Percentiles rank a stretch among this genome's conserved stretches.
These are phyloP conservation scores for Suillus tomentosus DNA, from an alignment of 768 basidiomycete genomes.

Conservation along the genomic window DNA sequence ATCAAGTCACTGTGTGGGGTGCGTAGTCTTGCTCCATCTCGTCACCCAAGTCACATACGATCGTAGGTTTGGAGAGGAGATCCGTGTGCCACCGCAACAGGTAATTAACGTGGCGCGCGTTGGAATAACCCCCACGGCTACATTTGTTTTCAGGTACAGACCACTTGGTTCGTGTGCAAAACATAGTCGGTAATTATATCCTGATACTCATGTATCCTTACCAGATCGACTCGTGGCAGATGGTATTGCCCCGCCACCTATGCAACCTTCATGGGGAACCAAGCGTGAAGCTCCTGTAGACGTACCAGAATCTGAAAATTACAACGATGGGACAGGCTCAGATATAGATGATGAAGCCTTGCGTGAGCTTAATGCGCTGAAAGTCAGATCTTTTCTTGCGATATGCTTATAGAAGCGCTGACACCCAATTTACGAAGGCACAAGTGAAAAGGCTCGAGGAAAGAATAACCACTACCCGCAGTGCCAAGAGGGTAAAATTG, in stretches of 20 bases:
- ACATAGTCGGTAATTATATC: conserved; percentile 1
- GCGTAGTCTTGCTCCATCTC: conserved; percentile 3
- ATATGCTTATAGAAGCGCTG: conserved; percentile 22
- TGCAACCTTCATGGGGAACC: conserved; percentile 5
- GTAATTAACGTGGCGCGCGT: conserved; percentile 4
- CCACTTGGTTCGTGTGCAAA: conserved; percentile 10
- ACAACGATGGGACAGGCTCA: not conserved
- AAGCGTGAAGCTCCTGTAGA: conserved; percentile 11
- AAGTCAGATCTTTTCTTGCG: conserved; percentile 6
- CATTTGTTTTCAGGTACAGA: conserved; percentile 17
- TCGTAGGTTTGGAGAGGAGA: conserved; percentile 13
- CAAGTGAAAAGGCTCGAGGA: conserved; percentile 11
- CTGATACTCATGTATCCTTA: not conserved
- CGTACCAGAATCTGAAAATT: not conserved
- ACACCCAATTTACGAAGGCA: conserved; percentile 4
- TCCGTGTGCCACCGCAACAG: conserved; percentile 3
- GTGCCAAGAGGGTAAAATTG: conserved; percentile 16
- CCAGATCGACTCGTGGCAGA: conserved; percentile 14
- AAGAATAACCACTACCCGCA: conserved; percentile 12
- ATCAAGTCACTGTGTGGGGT: conserved; percentile 14
- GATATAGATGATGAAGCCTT: conserved; percentile 9
- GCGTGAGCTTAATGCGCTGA: conserved; percentile 9
- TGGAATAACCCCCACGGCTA: conserved; percentile 7
- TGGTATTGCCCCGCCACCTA: conserved; percentile 5
- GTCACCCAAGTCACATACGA: conserved; percentile 1